phyloP scores from a whole-genome alignment of 345 rosid species.

The Euphorbia tirucalli region DNA sequence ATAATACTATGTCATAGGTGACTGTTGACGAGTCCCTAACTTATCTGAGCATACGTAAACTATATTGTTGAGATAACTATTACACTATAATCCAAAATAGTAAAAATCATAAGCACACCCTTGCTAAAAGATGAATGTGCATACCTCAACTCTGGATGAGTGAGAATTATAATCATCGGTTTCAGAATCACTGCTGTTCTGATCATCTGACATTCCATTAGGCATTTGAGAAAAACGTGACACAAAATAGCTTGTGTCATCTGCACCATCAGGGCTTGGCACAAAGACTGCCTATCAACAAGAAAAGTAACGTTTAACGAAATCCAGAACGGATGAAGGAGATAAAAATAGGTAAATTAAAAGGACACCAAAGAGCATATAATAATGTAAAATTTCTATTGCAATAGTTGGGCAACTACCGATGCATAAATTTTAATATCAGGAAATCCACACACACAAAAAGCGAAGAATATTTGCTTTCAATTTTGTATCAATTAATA shows the following conservation, averaged over 20 bases:
- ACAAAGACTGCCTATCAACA: constrained; percentile 68
- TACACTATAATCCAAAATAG: background rate
- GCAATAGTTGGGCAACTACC: background rate
- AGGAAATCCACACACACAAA: background rate
- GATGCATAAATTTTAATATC: background rate
- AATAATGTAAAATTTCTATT: background rate
- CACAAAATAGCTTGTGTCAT: constrained; percentile 78
- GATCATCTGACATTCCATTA: constrained; percentile 37
- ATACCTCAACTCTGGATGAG: constrained; percentile 58
- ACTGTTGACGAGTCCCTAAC: background rate
- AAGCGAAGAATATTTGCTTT: background rate
- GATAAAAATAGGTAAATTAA: background rate
- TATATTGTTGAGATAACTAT: background rate
- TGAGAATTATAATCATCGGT: constrained; percentile 29
- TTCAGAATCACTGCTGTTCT: constrained; percentile 40
- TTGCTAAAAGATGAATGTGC: background rate
- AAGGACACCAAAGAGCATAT: background rate
- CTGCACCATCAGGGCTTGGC: constrained; percentile 58
- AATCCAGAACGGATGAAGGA: background rate
- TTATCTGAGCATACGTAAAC: background rate
- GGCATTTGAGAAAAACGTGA: constrained; percentile 49
- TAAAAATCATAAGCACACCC: background rate
- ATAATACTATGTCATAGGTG: background rate
- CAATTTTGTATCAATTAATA: background rate
- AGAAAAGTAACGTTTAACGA: background rate